phyloP scores from a whole-genome alignment of 768 basidiomycete genomes.

The Mycena kentingensis region DNA sequence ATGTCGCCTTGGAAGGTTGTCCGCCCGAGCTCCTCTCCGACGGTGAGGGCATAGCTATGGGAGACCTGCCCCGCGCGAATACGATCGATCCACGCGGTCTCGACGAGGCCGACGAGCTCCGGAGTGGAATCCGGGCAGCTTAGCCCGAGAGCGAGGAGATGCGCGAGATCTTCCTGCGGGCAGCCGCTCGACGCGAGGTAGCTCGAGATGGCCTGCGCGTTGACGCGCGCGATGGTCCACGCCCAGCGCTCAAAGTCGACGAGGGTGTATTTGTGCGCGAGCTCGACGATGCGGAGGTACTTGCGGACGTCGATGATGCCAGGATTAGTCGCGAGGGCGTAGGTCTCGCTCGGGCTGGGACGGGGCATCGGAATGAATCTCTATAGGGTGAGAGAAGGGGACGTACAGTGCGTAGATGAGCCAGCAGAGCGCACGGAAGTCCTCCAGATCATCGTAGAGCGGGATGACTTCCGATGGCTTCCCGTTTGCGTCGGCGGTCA shows the following conservation, averaged over 20 bases:
- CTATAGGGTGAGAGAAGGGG: too few relatives aligned
- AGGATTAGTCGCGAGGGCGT: background rate
- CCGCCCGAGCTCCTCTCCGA: background rate
- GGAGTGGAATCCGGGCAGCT: background rate
- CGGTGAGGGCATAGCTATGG: background rate
- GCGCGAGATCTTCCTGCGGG: background rate
- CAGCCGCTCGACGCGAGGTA: too few relatives aligned
- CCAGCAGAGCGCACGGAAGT: conserved; percentile 6
- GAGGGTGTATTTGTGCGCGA: conserved; percentile 1
- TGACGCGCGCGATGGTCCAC: background rate
- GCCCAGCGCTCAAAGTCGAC: background rate
- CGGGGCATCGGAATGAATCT: too few relatives aligned
- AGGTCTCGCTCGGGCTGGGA: background rate
- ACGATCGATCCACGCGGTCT: background rate
- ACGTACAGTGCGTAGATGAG: conserved; percentile 1
- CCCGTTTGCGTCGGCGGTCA: background rate
- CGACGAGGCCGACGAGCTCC: background rate
- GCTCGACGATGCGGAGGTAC: background rate
- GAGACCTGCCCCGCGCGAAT: background rate
- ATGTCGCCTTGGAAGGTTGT: background rate
- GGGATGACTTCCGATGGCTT: background rate
- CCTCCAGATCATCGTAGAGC: background rate
- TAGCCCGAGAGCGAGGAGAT: background rate
- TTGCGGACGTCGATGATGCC: background rate
- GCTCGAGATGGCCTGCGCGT: background rate